Base-by-base conservation (phyloP, 164 flowering plant genomes). In the Stephania cephalantha region DNA sequence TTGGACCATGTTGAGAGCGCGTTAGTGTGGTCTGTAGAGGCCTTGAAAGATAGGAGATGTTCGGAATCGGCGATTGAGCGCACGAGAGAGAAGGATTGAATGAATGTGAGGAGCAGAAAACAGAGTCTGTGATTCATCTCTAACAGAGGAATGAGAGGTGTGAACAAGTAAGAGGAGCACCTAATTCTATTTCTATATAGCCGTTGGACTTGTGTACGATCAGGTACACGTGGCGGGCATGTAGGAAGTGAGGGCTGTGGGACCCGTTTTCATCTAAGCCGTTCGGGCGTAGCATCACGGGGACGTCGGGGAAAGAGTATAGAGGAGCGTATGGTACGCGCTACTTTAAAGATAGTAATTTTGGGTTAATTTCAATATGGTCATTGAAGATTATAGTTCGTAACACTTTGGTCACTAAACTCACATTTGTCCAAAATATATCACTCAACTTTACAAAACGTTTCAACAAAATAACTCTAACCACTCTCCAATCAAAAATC, bases 1-100 rank as follows among this genome's bases (percentile, higher is more conserved):
- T 76, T 75, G 8, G 83, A 71, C 87, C 87, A 86, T 15, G 85
- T 75, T 69, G 76, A 73, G 72, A 85, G 86, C 9, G 71, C 45
- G 71, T 77, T 73, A 1, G 73, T 48, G 2, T 64, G 69, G 73
- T 80, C 86, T 17, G 81, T 35, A 22, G 79, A 35, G 2, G 83
- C 53, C 53, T 81, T 84, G 83, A 84, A 85, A 4, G 75, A 63
- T 13, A 82, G 70, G 35, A 87, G 63, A 5, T 79, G 18, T 20
- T 71, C 12, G 6, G 61, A 74, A n/a, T 81, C 86, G 0, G 76
- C 76, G 44, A 46, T 42, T 67, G 81, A 71, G 69, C 73, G 2
- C 42, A 4, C 42, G 42, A 35, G 42, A 35, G 42, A 35, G 42
- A 35, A 35, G 42, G 42, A 35, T 2, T 35, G 52, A 64, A 70